Base-by-base conservation (phyloP, 352 stramenopile genomes). In the Phytophthora megakarya region DNA sequence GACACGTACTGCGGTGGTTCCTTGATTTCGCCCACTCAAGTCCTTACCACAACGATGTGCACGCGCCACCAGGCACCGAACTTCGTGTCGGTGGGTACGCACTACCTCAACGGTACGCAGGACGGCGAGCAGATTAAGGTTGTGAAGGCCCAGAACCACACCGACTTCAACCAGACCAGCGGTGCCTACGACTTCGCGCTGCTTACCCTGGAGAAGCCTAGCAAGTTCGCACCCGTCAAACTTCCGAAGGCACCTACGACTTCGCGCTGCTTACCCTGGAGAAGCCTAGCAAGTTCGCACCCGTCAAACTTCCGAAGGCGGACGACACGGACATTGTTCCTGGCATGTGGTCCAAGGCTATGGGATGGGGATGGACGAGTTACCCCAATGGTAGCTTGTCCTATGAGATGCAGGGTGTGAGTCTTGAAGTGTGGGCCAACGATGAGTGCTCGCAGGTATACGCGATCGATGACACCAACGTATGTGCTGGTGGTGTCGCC, bases 81-180 rank as follows among this genome's bases (percentile, higher is more conserved):
- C 12, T 61, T 51, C 33, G 54, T 47, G 22, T 47, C 43, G 1
- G 60, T 89, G 19, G 78, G 75, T 30, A 76, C 79, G 42, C 70
- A 86, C 70, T 88, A 72, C 62, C 5, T 71, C 9, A 79, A 62
- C 32, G 76, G 77, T 44, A 67, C 55, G 9, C 48, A 54, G 16
- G 67, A 86, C 42, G 73, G 75, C 16, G 70, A 83, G 53, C 70
- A 66, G 30, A 81, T 87, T 38, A 52, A 61, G 9, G 67, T 88
- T 9, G 46, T 72, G 18, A 63, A 55, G n/a, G 18, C 66, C 2
- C 67, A 62, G 1, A 65, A 58, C n/a, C 78, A 89, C 62, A 77
- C 78, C 13, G 13, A 22, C 13, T 49, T 32, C 16, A 49, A 49
- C 5, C 12, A 15, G 3, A 21, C 43, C 3, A 49, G 43, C 4